phyloP scores from a whole-genome alignment of 805 yeast genomes.

The Suhomyces tanzawaensis region DNA sequence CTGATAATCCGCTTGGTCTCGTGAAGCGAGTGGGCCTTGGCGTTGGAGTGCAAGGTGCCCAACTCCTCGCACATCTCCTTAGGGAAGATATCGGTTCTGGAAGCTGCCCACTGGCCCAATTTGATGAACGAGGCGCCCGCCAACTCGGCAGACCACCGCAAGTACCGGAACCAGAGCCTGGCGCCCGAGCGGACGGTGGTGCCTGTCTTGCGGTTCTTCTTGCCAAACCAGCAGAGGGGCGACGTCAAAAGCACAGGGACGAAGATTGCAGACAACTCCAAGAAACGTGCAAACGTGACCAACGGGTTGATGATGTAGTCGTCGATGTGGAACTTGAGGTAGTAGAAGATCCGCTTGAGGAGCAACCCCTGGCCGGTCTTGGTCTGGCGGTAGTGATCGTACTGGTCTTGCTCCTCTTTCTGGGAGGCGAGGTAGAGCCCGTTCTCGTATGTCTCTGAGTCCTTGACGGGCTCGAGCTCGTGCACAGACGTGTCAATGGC shows the following conservation, averaged over 20 bases:
- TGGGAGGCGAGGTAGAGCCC: conserved; percentile 63
- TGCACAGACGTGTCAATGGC: conserved; percentile 34
- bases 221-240: conserved; percentile 66
- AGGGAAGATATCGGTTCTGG: conserved; percentile 91
- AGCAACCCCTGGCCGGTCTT: conserved; percentile 19
- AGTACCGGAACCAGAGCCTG: conserved; percentile 62
- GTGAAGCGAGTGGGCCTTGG: conserved; percentile 64
- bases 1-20: conserved; percentile 59
- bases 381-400: conserved; percentile 29
- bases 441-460: conserved; percentile 66
- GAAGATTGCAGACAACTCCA: conserved; percentile 64
- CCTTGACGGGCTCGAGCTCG: conserved; percentile 42
- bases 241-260: conserved; percentile 62
- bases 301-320: conserved; percentile 70
- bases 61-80: conserved; percentile 73
- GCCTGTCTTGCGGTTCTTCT: conserved; percentile 29
- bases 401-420: conserved; percentile 46
- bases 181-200: conserved; percentile 55
- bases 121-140: conserved; percentile 94
- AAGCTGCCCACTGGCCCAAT: conserved; percentile 99
- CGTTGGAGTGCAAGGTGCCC: conserved; percentile 77
- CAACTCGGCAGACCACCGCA: conserved; percentile 65
- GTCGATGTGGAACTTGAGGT: conserved; percentile 40
- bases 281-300: conserved; percentile 62
- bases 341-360: conserved; percentile 31